phyloP scores from a whole-genome alignment of 805 yeast species.

The Starmera dryadoides region DNA sequence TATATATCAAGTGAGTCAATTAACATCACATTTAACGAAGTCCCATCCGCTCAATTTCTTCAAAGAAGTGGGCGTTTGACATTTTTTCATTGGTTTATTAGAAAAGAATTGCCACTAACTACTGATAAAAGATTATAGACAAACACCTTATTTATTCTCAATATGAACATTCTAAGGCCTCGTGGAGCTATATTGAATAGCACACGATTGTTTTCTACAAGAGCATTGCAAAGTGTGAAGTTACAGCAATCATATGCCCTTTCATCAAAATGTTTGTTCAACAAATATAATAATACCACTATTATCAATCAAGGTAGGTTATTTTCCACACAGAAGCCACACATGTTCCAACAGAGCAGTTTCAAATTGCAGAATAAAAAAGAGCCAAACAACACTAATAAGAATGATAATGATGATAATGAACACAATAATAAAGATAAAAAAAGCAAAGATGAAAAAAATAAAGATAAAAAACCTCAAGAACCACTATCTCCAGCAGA shows the following conservation, averaged over 20 bases:
- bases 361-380: neutral
- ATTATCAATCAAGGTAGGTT: neutral
- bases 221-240: too few relatives aligned
- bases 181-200: neutral
- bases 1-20: too few relatives aligned
- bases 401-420: slow-evolving; percentile 8
- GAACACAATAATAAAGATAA: slow-evolving; percentile 13
- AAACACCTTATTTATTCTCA: neutral
- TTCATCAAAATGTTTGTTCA: too few relatives aligned
- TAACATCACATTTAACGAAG: too few relatives aligned
- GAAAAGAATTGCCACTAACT: neutral
- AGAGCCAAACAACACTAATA: slow-evolving; percentile 6
- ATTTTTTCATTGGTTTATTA: neutral
- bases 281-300: too few relatives aligned
- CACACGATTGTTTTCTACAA: too few relatives aligned
- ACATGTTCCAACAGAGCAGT: slow-evolving; percentile 7
- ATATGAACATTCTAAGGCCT: slow-evolving; percentile 1
- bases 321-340: slow-evolving; percentile 3
- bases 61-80: too few relatives aligned
- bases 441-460: slow-evolving; percentile 13
- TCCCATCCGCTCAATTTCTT: too few relatives aligned
- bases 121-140: neutral
- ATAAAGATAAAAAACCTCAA: slow-evolving; percentile 15
- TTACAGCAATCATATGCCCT: too few relatives aligned
- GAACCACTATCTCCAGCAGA: slow-evolving; percentile 24